phyloP scores from a whole-genome alignment of 179 eudicot species.

The Silene vulgaris region DNA sequence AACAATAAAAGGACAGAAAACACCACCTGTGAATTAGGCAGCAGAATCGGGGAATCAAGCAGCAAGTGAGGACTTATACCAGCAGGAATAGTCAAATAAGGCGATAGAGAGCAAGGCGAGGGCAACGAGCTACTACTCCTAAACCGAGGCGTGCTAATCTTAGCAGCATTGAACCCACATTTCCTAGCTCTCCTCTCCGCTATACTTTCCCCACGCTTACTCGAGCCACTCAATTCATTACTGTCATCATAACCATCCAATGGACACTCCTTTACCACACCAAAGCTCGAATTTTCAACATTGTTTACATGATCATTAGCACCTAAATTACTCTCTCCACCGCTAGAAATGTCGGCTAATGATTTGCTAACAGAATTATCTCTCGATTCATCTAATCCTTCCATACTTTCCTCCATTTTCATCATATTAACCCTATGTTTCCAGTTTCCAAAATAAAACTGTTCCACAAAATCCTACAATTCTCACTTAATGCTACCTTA shows the following conservation, averaged over 20 bases:
- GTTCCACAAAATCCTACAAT: conserved; percentile 10
- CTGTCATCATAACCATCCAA: not conserved
- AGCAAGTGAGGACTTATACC: conserved; percentile 32
- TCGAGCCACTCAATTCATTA: not conserved
- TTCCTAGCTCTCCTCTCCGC: conserved; percentile 60
- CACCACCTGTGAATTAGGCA: conserved; percentile 40
- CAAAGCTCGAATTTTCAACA: conserved; percentile 14
- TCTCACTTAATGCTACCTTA: not conserved
- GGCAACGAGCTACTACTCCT: conserved; percentile 23
- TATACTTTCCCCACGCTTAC: conserved; percentile 35
- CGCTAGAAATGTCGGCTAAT: not conserved
- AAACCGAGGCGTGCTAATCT: conserved; percentile 32
- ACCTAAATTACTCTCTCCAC: conserved; percentile 15
- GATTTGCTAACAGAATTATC: conserved; percentile 11
- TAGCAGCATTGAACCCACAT: conserved; percentile 45
- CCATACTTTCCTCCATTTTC: conserved; percentile 28
- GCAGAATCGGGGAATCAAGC: conserved; percentile 36
- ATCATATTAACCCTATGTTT: conserved; percentile 9
- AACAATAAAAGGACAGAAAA: not conserved
- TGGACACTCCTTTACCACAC: not conserved
- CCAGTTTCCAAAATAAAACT: not conserved
- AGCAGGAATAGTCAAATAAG: conserved; percentile 30
- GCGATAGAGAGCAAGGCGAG: conserved; percentile 24
- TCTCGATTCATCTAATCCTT: conserved; percentile 29
- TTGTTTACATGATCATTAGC: conserved; percentile 13